Evolutionary conservation across 306 rosid genomes (phyloP).

Genomic region (Astragalus membranaceus): DNA sequence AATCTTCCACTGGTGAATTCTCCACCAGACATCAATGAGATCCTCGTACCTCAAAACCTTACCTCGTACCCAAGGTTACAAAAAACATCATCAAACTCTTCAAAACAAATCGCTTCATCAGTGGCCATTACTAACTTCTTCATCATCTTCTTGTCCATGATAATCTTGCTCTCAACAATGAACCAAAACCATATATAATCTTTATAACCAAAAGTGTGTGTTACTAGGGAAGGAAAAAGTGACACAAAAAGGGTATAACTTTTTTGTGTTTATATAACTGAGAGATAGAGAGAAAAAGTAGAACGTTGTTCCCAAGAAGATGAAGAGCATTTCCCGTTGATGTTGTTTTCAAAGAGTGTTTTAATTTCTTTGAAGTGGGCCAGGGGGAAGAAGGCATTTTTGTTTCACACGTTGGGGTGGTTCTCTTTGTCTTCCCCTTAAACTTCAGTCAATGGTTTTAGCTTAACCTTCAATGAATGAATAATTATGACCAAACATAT

Average conservation of each 20-base stretch:
- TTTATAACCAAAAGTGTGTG: background rate
- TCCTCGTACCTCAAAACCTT: constrained; percentile 15
- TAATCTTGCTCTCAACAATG: background rate
- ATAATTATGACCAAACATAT: constrained; percentile 11
- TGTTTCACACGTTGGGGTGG: constrained; percentile 70
- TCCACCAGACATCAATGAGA: constrained; percentile 21
- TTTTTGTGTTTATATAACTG: background rate
- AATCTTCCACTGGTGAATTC: constrained; percentile 35
- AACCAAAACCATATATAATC: background rate
- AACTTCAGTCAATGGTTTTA: constrained; percentile 37
- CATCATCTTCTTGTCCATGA: constrained; percentile 30
- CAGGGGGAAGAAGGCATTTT: constrained; percentile 39
- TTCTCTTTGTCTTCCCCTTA: constrained; percentile 44
- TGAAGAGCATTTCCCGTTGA: constrained; percentile 65
- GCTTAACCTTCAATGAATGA: constrained; percentile 8
- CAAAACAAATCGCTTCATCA: constrained; percentile 23
- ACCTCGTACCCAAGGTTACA: constrained; percentile 1
- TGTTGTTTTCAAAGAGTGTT: constrained; percentile 50
- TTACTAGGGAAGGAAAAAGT: background rate
- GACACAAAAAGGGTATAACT: background rate
- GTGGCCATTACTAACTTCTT: too few species aligned
- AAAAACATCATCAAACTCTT: constrained; percentile 22
- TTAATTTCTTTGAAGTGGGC: constrained; percentile 37
- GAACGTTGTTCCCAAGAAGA: constrained; percentile 62
- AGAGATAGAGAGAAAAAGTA: background rate